Evolutionary conservation across 768 basidiomycete genomes (phyloP).

Genomic region (Lentinula boryana): DNA sequence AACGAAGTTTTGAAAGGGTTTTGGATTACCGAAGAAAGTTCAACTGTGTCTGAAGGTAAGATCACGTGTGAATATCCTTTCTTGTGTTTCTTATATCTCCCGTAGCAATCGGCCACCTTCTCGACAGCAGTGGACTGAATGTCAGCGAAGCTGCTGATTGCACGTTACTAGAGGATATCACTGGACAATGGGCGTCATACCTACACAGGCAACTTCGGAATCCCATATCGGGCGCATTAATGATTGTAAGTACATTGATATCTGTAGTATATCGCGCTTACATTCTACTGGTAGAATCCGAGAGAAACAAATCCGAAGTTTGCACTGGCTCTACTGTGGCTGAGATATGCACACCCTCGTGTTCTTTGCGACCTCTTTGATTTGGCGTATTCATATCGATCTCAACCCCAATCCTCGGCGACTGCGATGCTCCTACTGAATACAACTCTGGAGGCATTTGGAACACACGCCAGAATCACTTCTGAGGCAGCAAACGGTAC

Average conservation of each 20-base stretch:
- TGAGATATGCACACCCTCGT: slow-evolving; percentile 41
- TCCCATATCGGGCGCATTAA: neutral
- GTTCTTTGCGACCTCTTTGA: slow-evolving; percentile 42
- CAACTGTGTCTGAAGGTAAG: neutral
- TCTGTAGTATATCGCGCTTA: neutral
- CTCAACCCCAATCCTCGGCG: neutral
- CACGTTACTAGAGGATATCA: neutral
- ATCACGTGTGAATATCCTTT: no score
- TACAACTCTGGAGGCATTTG: neutral
- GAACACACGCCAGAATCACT: neutral
- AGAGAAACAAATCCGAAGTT: slow-evolving; percentile 12
- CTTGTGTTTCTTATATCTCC: neutral
- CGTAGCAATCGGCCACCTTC: neutral
- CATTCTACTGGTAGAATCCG: neutral
- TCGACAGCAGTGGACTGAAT: neutral
- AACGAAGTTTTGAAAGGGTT: neutral
- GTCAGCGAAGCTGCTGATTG: neutral
- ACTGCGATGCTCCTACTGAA: neutral
- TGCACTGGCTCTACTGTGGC: slow-evolving; percentile 39
- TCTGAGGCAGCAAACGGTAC: neutral
- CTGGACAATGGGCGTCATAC: neutral
- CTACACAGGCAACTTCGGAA: neutral
- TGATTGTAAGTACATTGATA: neutral
- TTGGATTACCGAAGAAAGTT: neutral
- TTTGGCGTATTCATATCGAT: slow-evolving; percentile 14